Percentiles rank a stretch among this genome's conserved stretches.
Evolutionary conservation across 2,329 filamentous ascomycete genomes (phyloP).

Genomic region (Chaetomium sp.): DNA sequence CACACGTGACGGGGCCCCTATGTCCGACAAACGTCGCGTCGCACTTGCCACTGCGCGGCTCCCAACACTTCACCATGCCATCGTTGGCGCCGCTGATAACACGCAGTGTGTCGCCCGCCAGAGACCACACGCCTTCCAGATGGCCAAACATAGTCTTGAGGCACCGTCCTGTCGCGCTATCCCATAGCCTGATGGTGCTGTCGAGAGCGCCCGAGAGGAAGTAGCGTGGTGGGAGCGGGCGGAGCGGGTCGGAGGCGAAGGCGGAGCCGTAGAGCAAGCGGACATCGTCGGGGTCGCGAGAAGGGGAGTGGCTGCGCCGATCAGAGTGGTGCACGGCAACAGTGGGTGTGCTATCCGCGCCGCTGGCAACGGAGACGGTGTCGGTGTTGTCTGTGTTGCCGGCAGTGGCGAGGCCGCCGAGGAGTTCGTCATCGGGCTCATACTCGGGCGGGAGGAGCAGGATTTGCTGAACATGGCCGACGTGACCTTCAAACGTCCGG

Average conservation of each 20-base stretch:
- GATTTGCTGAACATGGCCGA: constrained; percentile 92
- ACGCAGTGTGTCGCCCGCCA: constrained; percentile 81
- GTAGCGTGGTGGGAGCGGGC: constrained; percentile 75
- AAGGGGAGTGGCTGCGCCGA: constrained; percentile 17
- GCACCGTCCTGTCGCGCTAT: constrained; percentile 73
- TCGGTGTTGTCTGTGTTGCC: constrained; percentile 44
- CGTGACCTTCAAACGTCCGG: constrained; percentile 74
- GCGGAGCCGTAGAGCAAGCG: constrained; percentile 53
- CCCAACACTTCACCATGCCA: constrained; percentile 92
- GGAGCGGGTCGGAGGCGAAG: constrained; percentile 54
- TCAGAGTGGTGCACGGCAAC: constrained; percentile 16
- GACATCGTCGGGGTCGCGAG: constrained; percentile 34
- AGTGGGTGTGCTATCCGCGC: constrained; percentile 36
- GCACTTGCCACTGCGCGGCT: constrained; percentile 82
- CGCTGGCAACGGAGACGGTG: constrained; percentile 42
- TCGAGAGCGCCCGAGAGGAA: constrained; percentile 92
- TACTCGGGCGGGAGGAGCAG: constrained; percentile 79
- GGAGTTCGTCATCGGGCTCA: constrained; percentile 67
- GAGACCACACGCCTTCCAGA: constrained; percentile 89
- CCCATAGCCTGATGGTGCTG: constrained; percentile 87
- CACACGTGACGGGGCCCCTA: constrained; percentile 83
- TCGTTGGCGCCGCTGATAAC: constrained; percentile 89
- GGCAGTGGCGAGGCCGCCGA: constrained; percentile 34
- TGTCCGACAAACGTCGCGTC: constrained; percentile 91
- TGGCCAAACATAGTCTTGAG: constrained; percentile 94